Conservation (phyloP, 129 eudicot genomes). For the Pulicaria dysenterica region DNA sequence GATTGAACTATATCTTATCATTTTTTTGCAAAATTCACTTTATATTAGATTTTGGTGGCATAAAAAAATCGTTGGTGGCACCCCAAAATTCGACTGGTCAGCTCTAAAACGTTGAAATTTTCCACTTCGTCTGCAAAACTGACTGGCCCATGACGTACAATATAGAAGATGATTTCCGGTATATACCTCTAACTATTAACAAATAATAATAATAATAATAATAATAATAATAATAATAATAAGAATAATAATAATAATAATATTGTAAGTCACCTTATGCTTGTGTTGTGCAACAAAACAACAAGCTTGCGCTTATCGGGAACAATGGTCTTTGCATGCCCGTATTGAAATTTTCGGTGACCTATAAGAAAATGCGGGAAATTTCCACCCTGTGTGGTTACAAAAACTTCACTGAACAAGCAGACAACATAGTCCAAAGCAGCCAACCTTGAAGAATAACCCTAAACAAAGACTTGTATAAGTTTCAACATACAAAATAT, state of each 20-base stretch:
- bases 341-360: slow-evolving; percentile 71
- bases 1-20: too few species aligned
- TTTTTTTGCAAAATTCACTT: too few species aligned
- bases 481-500: too few species aligned
- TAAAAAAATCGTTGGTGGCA: too few species aligned
- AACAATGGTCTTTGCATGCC: slow-evolving; percentile 81
- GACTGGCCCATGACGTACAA: too few species aligned
- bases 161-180: too few species aligned
- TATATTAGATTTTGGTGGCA: too few species aligned
- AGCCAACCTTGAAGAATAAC: slow-evolving; percentile 86
- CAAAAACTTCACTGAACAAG: slow-evolving; percentile 84
- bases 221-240: not conserved
- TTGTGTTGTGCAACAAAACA: slow-evolving; percentile 68
- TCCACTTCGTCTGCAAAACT: too few species aligned
- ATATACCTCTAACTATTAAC: too few species aligned
- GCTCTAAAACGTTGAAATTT: too few species aligned
- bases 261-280: slow-evolving; percentile 50
- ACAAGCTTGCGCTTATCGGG: slow-evolving; percentile 87
- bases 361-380: slow-evolving; percentile 97
- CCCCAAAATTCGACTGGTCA: too few species aligned
- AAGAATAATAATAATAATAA: not conserved
- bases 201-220: too few species aligned
- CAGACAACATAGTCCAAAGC: slow-evolving; percentile 91
- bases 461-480: slow-evolving; percentile 32
- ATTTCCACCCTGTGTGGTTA: slow-evolving; percentile 95